These are phyloP conservation scores for Gastrodia elata DNA, from an alignment of 106 monocot species.

Conservation along the genomic window DNA sequence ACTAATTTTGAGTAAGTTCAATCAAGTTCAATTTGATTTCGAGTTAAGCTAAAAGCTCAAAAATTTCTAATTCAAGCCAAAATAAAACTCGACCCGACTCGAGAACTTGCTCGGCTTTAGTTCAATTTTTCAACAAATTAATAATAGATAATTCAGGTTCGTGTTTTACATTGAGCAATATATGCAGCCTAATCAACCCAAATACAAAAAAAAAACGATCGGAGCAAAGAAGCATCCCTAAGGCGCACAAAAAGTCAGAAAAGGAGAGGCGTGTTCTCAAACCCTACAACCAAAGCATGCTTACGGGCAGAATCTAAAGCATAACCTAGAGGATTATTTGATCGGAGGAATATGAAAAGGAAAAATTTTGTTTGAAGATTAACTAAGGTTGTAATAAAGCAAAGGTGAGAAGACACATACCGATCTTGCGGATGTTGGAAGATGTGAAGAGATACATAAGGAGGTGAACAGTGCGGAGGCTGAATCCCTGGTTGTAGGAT, in stretches of 20 bases:
- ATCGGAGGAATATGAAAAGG: background rate
- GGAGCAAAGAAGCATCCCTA: background rate
- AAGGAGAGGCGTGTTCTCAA: background rate
- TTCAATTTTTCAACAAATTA: no score
- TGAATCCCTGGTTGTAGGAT: constrained; percentile 78
- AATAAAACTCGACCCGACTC: no score
- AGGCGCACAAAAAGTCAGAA: background rate
- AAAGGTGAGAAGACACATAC: constrained; percentile 23
- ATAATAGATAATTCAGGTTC: no score
- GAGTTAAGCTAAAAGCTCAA: no score
- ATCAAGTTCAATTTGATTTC: no score
- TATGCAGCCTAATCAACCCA: no score
- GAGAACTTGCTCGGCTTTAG: no score
- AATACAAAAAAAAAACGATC: constrained; percentile 4
- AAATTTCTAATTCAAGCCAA: no score
- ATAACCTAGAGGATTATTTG: background rate
- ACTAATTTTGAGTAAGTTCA: no score
- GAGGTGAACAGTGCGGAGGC: constrained; percentile 84
- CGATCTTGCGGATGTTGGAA: constrained; percentile 79
- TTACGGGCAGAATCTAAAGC: background rate
- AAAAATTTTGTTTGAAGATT: background rate
- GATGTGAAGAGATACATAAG: constrained; percentile 94
- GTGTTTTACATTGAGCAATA: no score
- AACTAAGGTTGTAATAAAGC: background rate
- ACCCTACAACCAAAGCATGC: background rate